A percentile compares a stretch with the other conserved stretches of the same genome.
Conservation (phyloP, 495 filamentous ascomycete species). For the Friedmanniomyces simplex region DNA sequence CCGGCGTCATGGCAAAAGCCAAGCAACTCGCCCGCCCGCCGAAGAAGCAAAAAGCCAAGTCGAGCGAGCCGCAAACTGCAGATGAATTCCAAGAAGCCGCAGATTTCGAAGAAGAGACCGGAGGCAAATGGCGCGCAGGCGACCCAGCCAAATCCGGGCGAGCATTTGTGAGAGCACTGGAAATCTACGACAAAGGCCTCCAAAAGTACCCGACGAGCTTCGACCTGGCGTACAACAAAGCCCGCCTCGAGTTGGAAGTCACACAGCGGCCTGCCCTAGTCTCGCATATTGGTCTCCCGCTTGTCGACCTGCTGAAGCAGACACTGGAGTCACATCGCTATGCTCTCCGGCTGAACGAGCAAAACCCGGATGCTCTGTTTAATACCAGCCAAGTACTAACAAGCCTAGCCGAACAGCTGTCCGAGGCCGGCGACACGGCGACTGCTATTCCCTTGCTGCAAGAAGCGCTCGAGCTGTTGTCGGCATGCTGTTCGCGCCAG, state of each 20-base stretch:
- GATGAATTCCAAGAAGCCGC: conserved; percentile 37
- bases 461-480: conserved; percentile 54
- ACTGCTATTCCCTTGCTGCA: conserved; percentile 40
- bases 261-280: conserved; percentile 50
- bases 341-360: conserved; percentile 46
- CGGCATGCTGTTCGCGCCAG: conserved; percentile 47
- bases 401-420: conserved; percentile 49
- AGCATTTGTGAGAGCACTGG: conserved; percentile 57
- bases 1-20: conserved; percentile 10
- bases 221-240: conserved; percentile 67
- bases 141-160: conserved; percentile 58
- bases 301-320: conserved; percentile 42
- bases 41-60: conserved; percentile 12
- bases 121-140: conserved; percentile 64
- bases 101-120: conserved; percentile 56
- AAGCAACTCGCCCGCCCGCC: conserved; percentile 16
- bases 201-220: conserved; percentile 46
- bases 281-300: conserved; percentile 41
- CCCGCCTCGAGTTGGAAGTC: conserved; percentile 54
- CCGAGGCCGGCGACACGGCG: conserved; percentile 38
- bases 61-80: conserved; percentile 12
- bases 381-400: conserved; percentile 60
- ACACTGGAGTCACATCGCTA: conserved; percentile 51
- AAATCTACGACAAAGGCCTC: conserved; percentile 52
- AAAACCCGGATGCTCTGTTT: conserved; percentile 57